Evolutionary conservation across 345 rosid species (phyloP), one percentile per base, ranked within the genome.

Genomic region (Eucalyptus sp.): DNA sequence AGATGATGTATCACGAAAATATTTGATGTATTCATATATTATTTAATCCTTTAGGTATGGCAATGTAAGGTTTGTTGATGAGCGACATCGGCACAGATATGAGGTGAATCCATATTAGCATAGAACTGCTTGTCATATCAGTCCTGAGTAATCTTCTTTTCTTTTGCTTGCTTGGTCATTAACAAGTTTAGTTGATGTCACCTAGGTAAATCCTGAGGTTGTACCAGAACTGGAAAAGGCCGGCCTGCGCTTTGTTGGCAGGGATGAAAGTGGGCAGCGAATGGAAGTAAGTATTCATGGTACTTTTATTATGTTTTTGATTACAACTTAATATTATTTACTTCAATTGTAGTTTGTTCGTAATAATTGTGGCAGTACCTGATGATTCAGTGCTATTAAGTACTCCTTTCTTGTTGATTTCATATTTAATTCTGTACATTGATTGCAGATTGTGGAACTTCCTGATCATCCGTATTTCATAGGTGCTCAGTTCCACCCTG

Each of bases 401-500:
- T 76, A 76, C 84, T 76, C 48, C 84, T 76, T 76, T 76, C 48
- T 20, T 76, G 48, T 76, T 76, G 84, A 76, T 76, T 37, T 20
- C 84, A 41, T 41, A 11, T 76, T 3, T 76, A 76, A 76, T 76
- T 76, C 29, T 20, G 15, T 41, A 41, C 48, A 41, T 76, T 7
- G 27, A 76, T 71, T 87, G 81, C 96, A 96, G 98, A 94, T 96
- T 87, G 50, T 95, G 86, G 98, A 96, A 89, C 90, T 96, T 11
- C 93, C 91, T 56, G 92, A 89, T 88, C 98, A 96, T 93, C 98
- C 98, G 10, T 96, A 94, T 89, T 96, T 91, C 90, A 85, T 96
- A 22, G 98, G 98, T 76, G 97, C 92, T 87, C 99, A 97, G 93
- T 97, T 97, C 88, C 99, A 97, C 88, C 99, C 99, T 1, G 99